These are phyloP conservation scores for Chaetomidium leptoderma DNA, from an alignment of 495 filamentous ascomycete species.

Conservation along the genomic window DNA sequence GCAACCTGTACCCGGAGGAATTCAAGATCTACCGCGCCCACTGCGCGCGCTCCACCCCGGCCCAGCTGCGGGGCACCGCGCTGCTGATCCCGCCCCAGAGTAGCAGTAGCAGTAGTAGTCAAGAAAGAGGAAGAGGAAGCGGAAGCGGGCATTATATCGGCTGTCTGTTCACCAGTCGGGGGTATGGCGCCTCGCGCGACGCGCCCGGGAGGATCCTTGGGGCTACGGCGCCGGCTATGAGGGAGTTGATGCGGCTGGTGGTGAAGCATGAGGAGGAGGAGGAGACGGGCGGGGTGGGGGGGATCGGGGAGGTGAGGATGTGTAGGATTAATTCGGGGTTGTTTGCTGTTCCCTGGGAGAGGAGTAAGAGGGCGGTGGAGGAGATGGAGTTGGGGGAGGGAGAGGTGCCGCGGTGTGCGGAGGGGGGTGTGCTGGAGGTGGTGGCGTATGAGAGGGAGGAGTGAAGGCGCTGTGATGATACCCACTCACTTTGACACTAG, in stretches of 20 bases:
- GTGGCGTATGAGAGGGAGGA: conserved; percentile 10
- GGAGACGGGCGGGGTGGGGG: background rate
- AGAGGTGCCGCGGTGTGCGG: conserved; percentile 13
- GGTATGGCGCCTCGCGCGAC: conserved; percentile 17
- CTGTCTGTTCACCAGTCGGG: conserved; percentile 29
- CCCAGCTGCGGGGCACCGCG: conserved; percentile 22
- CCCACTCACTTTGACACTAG: background rate
- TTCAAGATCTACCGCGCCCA: conserved; percentile 20
- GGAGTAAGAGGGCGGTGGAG: conserved; percentile 18
- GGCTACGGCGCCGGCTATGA: conserved; percentile 22
- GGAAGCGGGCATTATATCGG: conserved; percentile 26
- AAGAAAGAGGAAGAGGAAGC: background rate
- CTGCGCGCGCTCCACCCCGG: conserved; percentile 18
- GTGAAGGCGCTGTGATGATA: background rate
- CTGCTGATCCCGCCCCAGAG: conserved; percentile 23
- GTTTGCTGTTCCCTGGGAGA: conserved; percentile 30
- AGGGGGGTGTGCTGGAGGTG: conserved; percentile 6
- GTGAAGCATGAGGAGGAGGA: conserved; percentile 8
- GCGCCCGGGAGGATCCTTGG: conserved; percentile 17
- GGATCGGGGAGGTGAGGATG: conserved; percentile 27
- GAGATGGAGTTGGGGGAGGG: conserved; percentile 19
- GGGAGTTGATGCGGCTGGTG: conserved; percentile 25
- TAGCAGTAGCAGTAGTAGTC: background rate
- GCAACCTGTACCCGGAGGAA: conserved; percentile 21
- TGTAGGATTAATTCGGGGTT: conserved; percentile 27